Conservation (phyloP, 305 asterid species). For the Euphrasia arctica region DNA sequence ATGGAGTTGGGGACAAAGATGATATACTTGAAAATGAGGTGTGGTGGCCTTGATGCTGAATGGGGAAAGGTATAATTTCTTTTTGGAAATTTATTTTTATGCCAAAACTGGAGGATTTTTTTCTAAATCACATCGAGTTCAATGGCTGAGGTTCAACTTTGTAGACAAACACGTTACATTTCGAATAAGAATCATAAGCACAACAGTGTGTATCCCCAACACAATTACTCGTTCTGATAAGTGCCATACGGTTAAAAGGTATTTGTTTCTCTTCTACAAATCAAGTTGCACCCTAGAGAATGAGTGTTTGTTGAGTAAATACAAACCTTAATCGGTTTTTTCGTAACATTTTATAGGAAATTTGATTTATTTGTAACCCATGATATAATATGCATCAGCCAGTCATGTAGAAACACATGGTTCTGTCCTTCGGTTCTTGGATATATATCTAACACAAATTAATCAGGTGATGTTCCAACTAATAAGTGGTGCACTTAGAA, state of each 20-base stretch:
- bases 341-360: neutral
- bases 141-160: conserved; percentile 7
- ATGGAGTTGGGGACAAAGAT: conserved; percentile 74
- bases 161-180: neutral
- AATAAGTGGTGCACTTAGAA: neutral
- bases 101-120: conserved; percentile 1
- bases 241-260: neutral
- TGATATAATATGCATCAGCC: neutral
- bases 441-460: neutral
- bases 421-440: neutral
- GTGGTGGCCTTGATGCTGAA: conserved; percentile 77
- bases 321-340: neutral
- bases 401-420: neutral
- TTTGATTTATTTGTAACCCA: neutral
- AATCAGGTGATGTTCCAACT: neutral
- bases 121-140: conserved; percentile 16
- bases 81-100: conserved; percentile 16
- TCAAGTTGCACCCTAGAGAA: neutral
- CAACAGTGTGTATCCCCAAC: neutral
- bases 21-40: conserved; percentile 96
- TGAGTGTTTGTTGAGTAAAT: neutral
- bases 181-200: neutral
- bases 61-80: conserved; percentile 86
- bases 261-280: neutral
- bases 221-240: conserved; percentile 7